Evolutionary conservation across 306 rosid species (phyloP).

Genomic region (Cucurbita pepo): DNA sequence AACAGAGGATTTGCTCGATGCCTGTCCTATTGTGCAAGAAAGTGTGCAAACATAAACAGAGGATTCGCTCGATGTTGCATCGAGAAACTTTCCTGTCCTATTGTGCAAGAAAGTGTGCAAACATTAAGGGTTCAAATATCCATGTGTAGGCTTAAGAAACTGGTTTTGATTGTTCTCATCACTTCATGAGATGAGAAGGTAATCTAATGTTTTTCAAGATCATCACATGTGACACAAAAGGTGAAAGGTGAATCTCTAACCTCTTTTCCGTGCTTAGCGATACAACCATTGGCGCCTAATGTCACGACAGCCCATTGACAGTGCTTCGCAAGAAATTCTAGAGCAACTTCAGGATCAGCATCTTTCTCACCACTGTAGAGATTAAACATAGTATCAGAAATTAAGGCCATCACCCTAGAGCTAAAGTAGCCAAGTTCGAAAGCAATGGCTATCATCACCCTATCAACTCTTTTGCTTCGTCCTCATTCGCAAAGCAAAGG

Average conservation of each 20-base stretch:
- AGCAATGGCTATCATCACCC: slow-evolving; percentile 38
- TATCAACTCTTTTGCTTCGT: slow-evolving; percentile 84
- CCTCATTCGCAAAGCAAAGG: slow-evolving; percentile 97
- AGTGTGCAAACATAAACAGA: not conserved
- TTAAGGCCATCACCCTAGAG: slow-evolving; percentile 1
- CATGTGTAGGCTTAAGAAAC: not conserved
- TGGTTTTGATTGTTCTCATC: not conserved
- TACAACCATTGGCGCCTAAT: slow-evolving; percentile 69
- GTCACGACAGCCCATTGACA: slow-evolving; percentile 93
- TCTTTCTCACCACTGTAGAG: slow-evolving; percentile 36
- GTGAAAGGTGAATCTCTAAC: slow-evolving; percentile 16
- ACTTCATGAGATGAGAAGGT: not conserved
- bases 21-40: not conserved
- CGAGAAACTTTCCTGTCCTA: not conserved
- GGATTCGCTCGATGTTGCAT: not conserved
- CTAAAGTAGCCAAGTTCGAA: not conserved
- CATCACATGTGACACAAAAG: not conserved
- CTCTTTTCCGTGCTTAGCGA: slow-evolving; percentile 86
- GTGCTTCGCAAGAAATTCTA: slow-evolving; percentile 57
- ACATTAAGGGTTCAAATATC: not conserved
- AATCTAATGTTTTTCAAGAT: not conserved
- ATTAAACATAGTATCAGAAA: slow-evolving; percentile 12
- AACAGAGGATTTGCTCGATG: not conserved
- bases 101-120: not conserved
- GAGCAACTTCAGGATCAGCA: slow-evolving; percentile 39